Evolutionary conservation across 768 basidiomycete genomes (phyloP), one percentile per base, ranked within the genome.

Genomic region (Inosperma sp.): DNA sequence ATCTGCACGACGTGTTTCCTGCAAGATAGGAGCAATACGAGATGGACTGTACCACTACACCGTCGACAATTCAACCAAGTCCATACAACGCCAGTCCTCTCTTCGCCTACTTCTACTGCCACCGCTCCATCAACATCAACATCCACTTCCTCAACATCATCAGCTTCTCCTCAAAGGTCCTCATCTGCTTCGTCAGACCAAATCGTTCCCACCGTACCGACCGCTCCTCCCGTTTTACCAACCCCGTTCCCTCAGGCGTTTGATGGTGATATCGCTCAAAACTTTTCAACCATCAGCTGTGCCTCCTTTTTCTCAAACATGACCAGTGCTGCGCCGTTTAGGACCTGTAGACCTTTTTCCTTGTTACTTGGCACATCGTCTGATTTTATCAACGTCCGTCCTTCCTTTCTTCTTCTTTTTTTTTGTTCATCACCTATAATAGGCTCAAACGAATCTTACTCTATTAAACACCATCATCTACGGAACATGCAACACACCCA

Each of bases 201-300:
- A 30, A 49, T 61, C 22, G 59, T 75, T 7, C 81, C 81, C 1
- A 70, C 75, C 2, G 66, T 83, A n/a, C 82, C 84, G 0, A 53
- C 67, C 4, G 55, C 68, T 5, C 65, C 78, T 3, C 80, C 84
- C 2, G 53, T 56, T 6, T 73, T 90, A 21, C 86, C 88, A 7
- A 81, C 79, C 5, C 89, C 89, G 0, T 90, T 92, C 63, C 86
- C 86, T 3, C 86, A 88, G 54, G 75, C 87, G 0, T 83, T 83
- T 62, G 88, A 88, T 60, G 71, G 77, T 5, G 74, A 75, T 3
- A 62, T 92, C 43, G 69, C 78, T 13, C 64, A 73, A 35, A 87
- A 89, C 64, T 90, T 88, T 60, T 80, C 84, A 13, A 80, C 81
- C 27, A 56, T 66, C 12, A 65, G 73, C 37, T 94, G 91, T 61